These are phyloP conservation scores for Amaranthus hypochondriacus DNA, from an alignment of 148 eudicot species.

Conservation along the genomic window DNA sequence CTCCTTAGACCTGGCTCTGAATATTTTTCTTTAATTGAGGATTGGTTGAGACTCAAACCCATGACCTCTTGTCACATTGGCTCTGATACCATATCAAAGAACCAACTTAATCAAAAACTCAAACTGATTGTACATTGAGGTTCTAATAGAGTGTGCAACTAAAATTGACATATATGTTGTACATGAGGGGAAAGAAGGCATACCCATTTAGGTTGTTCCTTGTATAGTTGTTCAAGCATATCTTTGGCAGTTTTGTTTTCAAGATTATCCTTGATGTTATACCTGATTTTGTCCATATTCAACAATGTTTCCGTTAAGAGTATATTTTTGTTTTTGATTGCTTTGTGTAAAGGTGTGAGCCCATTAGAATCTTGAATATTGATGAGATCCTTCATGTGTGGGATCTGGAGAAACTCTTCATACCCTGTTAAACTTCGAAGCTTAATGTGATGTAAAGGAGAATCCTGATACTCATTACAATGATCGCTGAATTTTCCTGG, in stretches of 20 bases:
- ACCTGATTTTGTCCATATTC: neutral
- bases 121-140: too few species aligned
- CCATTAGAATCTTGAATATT: neutral
- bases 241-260: neutral
- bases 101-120: too few species aligned
- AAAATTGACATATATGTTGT: too few species aligned
- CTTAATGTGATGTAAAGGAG: constrained; percentile 6
- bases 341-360: neutral
- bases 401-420: constrained; percentile 5
- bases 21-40: too few species aligned
- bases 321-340: neutral
- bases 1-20: too few species aligned
- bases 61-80: too few species aligned
- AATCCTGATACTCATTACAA: neutral
- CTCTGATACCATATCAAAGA: too few species aligned
- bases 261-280: neutral
- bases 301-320: neutral
- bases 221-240: neutral
- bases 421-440: neutral
- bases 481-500: neutral
- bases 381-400: neutral
- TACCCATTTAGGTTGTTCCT: neutral
- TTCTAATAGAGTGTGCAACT: too few species aligned
- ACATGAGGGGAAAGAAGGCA: neutral
- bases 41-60: too few species aligned